Base-by-base conservation (phyloP, 2,329 filamentous ascomycete species). In the Triangularia verruculosa region DNA sequence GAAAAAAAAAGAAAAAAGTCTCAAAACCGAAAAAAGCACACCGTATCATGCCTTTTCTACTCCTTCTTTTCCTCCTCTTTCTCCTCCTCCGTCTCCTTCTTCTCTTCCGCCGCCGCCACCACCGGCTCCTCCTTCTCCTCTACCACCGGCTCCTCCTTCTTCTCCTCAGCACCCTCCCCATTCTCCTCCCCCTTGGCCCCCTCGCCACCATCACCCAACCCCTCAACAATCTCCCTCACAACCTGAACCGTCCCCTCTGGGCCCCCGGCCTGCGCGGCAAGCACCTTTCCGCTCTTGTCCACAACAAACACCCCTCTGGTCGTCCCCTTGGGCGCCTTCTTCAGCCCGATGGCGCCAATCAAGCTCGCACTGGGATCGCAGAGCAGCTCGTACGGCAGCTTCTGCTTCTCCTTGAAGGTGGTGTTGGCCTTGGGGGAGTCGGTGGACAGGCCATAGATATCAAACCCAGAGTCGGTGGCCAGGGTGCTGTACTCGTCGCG, bases 351-450 rank as follows among this genome's bases (percentile, higher is more conserved):
- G 61, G 93, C 93, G 12, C 77, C 82, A 71, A 98, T 96, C 64
- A 99, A 84, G 2, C 86, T 87, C 27, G 84, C 86, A 59, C 80
- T 78, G 5, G 89, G 85, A 76, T 99, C 93, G 79, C 93, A 98
- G 47, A 99, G 85, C 54, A 99, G 86, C 34, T 90, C 82, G 77
- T 97, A 99, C 4, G 89, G 91, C 61, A 98, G 85, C 67, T 90
- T 92, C 77, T 98, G 92, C 81, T 96, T 97, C 47, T 87, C 89
- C 78, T 92, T 90, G 84, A 98, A 99, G 54, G 87, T 92, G 24
- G 91, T 93, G 81, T 99, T 99, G 72, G 92, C 87, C 79, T 95
- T 96, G 72, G 92, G 88, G 56, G 88, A 90, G 80, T 98, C 95
- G 70, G 86, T 86, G 66, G 91, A 96, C 58, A 99, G 87, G 62